Base-by-base conservation (phyloP, 257 asterid genomes). In the Misopates orontium region DNA sequence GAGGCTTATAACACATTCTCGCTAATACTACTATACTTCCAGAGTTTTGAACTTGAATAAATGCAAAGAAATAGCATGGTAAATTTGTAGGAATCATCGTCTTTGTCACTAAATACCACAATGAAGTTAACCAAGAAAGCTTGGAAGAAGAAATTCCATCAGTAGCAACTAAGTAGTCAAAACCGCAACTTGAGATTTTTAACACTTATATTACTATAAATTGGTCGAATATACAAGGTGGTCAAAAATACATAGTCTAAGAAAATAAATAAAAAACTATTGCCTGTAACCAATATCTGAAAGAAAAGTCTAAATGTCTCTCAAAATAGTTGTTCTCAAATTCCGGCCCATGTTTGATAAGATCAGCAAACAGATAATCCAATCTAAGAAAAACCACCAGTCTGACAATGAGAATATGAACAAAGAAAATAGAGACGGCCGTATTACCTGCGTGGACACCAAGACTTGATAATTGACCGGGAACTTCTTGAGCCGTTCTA, bases 401-500 rank as follows among this genome's bases (percentile, higher is more conserved):
- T n/a, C n/a, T n/a, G n/a, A n/a, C 21, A 67, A 31, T 32, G 36
- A 28, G 36, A 68, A 9, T 20, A 48, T 23, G 50, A 14, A 19
- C 39, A 58, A 17, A 69, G 3, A 28, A 28, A 28, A n/a, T n/a
- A n/a, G 42, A 63, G 64, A 52, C 44, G 44, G 23, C 56, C 58
- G 21, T 28, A 28, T 25, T 66, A 89, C 98, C 97, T 89, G 93
- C 10, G 96, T 82, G 60, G 97, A 89, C 36, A 92, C 96, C 39
- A 92, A 95, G 77, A 92, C 82, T 41, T 87, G 85, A 75, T 92
- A 92, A 78, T 77, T 89, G 44, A 92, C 90, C 24, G 96, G 98
- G 74, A 90, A 87, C 67, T 78, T 71, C 82, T 85, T 86, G 65
- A 93, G 97, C 65, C 32, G 81, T 58, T 79, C 83, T 40, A 93